phyloP scores from a whole-genome alignment of 768 basidiomycete genomes.

The Glaciozyma antarctica region DNA sequence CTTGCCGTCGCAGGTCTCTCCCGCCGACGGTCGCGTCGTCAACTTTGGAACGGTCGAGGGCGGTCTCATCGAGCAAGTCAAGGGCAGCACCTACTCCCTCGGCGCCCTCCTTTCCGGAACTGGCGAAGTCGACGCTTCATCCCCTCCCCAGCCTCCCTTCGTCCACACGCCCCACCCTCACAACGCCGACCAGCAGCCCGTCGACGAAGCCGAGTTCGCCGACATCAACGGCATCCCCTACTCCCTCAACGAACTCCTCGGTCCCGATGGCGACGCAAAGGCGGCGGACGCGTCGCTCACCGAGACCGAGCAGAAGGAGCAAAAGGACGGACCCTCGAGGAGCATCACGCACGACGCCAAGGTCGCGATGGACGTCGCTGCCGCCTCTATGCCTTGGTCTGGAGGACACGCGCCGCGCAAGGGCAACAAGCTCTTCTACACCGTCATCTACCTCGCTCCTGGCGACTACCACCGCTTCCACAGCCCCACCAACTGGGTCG shows the following conservation, averaged over 20 bases:
- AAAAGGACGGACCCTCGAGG: slow-evolving; percentile 9
- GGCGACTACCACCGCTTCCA: slow-evolving; percentile 99
- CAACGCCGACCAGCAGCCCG: slow-evolving; percentile 35
- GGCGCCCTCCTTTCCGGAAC: slow-evolving; percentile 71
- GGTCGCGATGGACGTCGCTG: slow-evolving; percentile 57
- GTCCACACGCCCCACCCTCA: slow-evolving; percentile 40
- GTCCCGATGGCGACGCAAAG: slow-evolving; percentile 38
- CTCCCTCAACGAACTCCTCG: slow-evolving; percentile 80
- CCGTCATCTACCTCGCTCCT: slow-evolving; percentile 94
- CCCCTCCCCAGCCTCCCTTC: slow-evolving; percentile 42
- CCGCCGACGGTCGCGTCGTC: slow-evolving; percentile 84
- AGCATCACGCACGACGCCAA: slow-evolving; percentile 20
- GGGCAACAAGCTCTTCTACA: slow-evolving; percentile 78
- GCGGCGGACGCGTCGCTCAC: slow-evolving; percentile 11
- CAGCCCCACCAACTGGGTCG: slow-evolving; percentile 90
- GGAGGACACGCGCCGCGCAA: slow-evolving; percentile 40
- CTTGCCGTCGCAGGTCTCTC: slow-evolving; percentile 56
- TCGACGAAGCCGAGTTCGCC: slow-evolving; percentile 83
- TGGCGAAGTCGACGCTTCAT: slow-evolving; percentile 14
- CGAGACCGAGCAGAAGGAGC: slow-evolving; percentile 9
- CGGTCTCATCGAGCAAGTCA: slow-evolving; percentile 84
- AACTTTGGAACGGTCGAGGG: slow-evolving; percentile 78
- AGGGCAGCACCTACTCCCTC: slow-evolving; percentile 92
- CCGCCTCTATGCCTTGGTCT: slow-evolving; percentile 32
- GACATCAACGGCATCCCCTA: slow-evolving; percentile 96